Base-by-base conservation (phyloP, 1,139 yeast species). In the Yamadazyma sp. region DNA sequence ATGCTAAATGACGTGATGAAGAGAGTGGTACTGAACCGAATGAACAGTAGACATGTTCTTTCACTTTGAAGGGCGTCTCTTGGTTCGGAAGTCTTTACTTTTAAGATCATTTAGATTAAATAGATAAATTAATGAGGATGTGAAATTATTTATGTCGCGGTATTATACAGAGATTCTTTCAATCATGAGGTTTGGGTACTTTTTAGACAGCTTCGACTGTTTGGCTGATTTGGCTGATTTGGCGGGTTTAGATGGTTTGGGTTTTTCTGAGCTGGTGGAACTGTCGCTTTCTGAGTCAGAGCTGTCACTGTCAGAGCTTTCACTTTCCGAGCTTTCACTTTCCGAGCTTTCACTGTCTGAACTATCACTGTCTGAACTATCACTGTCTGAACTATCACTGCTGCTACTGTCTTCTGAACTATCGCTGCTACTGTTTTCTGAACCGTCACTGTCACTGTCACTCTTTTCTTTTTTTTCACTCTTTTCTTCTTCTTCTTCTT, bases 11-110 rank as follows among this genome's bases (percentile, higher is more conserved):
- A 73, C 2, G 80, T 65, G 29, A 80, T 61, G 37, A 74, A 66
- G 11, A 80, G 58, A 1, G 79, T 64, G 1, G 73, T 60, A 1
- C 82, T 58, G 46, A 79, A 76, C 40, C 80, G 64, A 35, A 78
- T 58, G 57, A 79, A 76, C 22, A 78, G 64, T 9, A 80, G 57
- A 22, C 80, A 67, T 0, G 85, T 78, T 32, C 85, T 56, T 51
- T 80, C 86, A 41, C 76, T 73, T 61, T 79, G 83, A 12, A 80
- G 57, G 17, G 78, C 78, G 54, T 80, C 86, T 39, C 86, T 59
- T 0, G 86, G 84, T 42, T 80, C 81, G 1, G 80, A 73, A 3
- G 76, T 62, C 6, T 67, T 59, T 25, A 77, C 69, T 23, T 67
- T 64, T 38, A 78, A 52, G 24, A 43, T 28, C 47, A 43, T 43